Conservation (phyloP, 2,329 filamentous ascomycete species). For the Purpureocillium takamizusanense region DNA sequence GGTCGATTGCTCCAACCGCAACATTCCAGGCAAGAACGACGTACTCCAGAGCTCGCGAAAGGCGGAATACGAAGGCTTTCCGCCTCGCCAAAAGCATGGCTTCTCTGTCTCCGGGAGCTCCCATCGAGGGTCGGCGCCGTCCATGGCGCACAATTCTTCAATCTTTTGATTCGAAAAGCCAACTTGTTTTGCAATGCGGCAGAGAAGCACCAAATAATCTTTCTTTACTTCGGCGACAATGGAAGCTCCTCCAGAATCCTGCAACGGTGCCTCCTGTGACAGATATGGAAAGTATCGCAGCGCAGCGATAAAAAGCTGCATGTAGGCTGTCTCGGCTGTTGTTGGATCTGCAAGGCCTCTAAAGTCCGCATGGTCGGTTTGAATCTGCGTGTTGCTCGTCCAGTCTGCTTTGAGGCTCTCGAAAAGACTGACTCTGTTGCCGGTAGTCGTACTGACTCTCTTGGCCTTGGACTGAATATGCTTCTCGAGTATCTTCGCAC, state of each 20-base stretch:
- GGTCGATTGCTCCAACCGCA: too few species aligned
- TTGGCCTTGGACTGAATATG: slow-evolving; percentile 2
- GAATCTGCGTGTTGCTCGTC: neutral
- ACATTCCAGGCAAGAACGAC: neutral
- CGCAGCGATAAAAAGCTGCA: slow-evolving; percentile 4
- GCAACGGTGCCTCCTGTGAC: slow-evolving; percentile 1
- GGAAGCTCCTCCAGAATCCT: neutral
- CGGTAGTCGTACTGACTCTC: neutral
- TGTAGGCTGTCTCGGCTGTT: neutral
- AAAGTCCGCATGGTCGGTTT: neutral
- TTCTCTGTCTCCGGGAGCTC: neutral
- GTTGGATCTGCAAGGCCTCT: neutral
- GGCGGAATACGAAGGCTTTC: slow-evolving; percentile 1
- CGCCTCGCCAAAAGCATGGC: neutral
- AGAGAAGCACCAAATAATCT: neutral
- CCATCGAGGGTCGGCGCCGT: neutral
- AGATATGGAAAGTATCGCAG: slow-evolving; percentile 3
- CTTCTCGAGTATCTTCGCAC: slow-evolving; percentile 4
- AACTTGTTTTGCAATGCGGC: neutral
- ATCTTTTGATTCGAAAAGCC: slow-evolving; percentile 4
- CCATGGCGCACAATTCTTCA: neutral
- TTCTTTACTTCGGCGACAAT: neutral
- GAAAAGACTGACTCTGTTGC: slow-evolving; percentile 1
- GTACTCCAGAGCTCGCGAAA: neutral
- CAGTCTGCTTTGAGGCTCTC: slow-evolving; percentile 2